Conservation (phyloP, 2,329 filamentous ascomycete species). For the Calycina herbarum region DNA sequence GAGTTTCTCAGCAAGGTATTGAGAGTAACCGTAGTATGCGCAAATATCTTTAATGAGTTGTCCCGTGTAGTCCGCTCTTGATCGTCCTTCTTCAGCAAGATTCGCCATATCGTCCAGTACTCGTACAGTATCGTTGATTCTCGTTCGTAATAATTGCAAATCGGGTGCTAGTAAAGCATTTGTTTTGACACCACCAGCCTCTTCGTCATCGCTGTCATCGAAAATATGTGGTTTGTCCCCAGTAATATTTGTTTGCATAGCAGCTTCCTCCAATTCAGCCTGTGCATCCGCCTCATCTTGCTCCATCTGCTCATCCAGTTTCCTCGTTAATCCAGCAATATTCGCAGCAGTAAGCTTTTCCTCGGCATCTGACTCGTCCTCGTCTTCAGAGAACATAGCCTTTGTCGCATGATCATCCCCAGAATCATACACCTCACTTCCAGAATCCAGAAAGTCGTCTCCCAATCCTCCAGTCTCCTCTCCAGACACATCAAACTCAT, state of each 20-base stretch:
- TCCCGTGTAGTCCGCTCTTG: constrained; percentile 82
- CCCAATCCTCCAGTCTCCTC: constrained; percentile 43
- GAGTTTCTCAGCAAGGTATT: constrained; percentile 93
- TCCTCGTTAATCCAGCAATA: constrained; percentile 85
- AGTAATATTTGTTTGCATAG: constrained; percentile 90
- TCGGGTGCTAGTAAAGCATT: constrained; percentile 77
- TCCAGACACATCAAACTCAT: constrained; percentile 42
- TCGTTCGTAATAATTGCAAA: constrained; percentile 80
- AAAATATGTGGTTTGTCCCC: constrained; percentile 71
- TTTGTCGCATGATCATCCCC: constrained; percentile 58
- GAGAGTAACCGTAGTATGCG: constrained; percentile 94
- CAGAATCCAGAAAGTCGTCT: constrained; percentile 58
- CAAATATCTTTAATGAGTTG: constrained; percentile 91
- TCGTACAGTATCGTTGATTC: constrained; percentile 91
- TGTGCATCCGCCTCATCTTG: constrained; percentile 80
- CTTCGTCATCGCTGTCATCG: constrained; percentile 58
- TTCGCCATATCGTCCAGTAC: constrained; percentile 87
- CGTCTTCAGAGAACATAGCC: constrained; percentile 93
- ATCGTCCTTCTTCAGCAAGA: constrained; percentile 75
- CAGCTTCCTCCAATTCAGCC: constrained; percentile 80
- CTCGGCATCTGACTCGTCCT: constrained; percentile 83
- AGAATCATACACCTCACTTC: constrained; percentile 43
- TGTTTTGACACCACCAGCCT: constrained; percentile 57
- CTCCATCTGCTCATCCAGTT: constrained; percentile 75
- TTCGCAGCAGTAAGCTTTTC: constrained; percentile 93